Conservation (phyloP, 768 basidiomycete genomes). For the Lentinus tigrinus region DNA sequence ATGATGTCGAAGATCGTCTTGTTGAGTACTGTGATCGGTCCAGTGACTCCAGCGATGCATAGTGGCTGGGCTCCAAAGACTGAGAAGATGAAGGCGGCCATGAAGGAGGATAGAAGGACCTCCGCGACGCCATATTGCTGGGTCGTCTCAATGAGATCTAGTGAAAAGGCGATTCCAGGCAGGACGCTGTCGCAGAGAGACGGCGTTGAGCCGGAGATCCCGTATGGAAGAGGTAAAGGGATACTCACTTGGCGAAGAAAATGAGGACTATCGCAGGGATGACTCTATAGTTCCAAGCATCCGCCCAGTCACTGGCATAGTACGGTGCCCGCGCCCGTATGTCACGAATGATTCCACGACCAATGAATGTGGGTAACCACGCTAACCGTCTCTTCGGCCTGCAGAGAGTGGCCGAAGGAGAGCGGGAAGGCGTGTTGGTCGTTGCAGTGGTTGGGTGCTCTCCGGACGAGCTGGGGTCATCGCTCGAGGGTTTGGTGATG, state of each 20-base stretch:
- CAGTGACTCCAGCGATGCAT: conserved; percentile 89
- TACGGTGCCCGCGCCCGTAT: conserved; percentile 70
- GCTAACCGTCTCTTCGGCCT: neutral
- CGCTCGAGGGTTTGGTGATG: neutral
- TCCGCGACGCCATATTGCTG: conserved; percentile 88
- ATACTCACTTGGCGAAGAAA: conserved; percentile 76
- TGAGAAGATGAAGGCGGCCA: conserved; percentile 87
- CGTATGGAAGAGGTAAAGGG: neutral
- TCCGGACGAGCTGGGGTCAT: neutral
- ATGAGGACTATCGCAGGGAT: conserved; percentile 83
- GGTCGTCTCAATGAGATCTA: conserved; percentile 91
- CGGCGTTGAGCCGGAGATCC: neutral
- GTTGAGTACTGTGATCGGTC: conserved; percentile 92
- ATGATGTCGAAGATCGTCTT: conserved; percentile 85
- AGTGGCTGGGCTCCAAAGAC: conserved; percentile 88
- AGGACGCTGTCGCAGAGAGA: conserved; percentile 54
- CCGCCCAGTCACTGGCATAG: conserved; percentile 86
- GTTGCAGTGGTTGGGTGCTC: neutral
- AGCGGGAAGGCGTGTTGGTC: neutral
- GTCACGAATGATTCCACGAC: conserved; percentile 69
- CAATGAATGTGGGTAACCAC: conserved; percentile 24
- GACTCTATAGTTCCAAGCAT: conserved; percentile 91
- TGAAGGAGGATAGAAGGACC: conserved; percentile 79
- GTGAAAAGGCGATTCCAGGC: conserved; percentile 87
- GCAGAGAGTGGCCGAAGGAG: conserved; percentile 13